phyloP scores from a whole-genome alignment of 352 stramenopile species.

The Phytophthora colocasiae region DNA sequence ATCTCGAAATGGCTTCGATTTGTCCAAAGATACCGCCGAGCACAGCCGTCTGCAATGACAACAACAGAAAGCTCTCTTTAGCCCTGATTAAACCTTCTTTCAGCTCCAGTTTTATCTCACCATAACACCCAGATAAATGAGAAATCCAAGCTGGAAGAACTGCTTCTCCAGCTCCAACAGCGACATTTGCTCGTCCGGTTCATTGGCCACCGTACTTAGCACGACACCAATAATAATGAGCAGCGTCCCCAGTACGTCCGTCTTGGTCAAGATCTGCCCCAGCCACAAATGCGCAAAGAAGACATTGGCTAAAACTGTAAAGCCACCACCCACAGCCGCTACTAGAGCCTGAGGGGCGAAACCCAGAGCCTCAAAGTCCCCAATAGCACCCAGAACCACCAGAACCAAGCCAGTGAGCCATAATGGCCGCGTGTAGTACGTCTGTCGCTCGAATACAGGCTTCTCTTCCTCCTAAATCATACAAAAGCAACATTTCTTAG shows the following conservation, averaged over 20 bases:
- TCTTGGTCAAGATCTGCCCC: conserved; percentile 73
- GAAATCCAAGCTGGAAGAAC: conserved; percentile 80
- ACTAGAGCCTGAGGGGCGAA: conserved; percentile 90
- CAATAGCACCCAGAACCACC: conserved; percentile 81
- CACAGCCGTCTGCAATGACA: conserved; percentile 53
- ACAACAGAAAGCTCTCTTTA: conserved; percentile 13
- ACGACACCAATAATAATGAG: conserved; percentile 87
- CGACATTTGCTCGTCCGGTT: conserved; percentile 82
- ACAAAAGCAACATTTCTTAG: conserved; percentile 9
- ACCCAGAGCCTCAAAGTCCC: conserved; percentile 88
- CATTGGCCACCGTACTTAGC: conserved; percentile 81
- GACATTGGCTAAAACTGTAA: conserved; percentile 90
- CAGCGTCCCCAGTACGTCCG: conserved; percentile 73
- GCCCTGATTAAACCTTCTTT: conserved; percentile 4
- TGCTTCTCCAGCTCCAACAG: conserved; percentile 80
- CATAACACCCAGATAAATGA: conserved; percentile 84
- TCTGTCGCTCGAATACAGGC: conserved; percentile 64
- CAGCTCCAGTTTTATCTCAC: conserved; percentile 26
- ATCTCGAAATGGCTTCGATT: conserved; percentile 66
- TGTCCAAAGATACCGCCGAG: conserved; percentile 76
- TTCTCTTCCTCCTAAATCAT: conserved; percentile 63
- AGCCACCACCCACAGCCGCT: conserved; percentile 83
- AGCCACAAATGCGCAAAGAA: conserved; percentile 91
- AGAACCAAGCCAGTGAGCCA: conserved; percentile 87
- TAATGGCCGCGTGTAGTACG: conserved; percentile 85